Percentiles rank a stretch among this genome's conserved stretches.
These are phyloP conservation scores for Gomphus sp. DNA, from an alignment of 1,284 basidiomycete genomes.

Conservation along the genomic window DNA sequence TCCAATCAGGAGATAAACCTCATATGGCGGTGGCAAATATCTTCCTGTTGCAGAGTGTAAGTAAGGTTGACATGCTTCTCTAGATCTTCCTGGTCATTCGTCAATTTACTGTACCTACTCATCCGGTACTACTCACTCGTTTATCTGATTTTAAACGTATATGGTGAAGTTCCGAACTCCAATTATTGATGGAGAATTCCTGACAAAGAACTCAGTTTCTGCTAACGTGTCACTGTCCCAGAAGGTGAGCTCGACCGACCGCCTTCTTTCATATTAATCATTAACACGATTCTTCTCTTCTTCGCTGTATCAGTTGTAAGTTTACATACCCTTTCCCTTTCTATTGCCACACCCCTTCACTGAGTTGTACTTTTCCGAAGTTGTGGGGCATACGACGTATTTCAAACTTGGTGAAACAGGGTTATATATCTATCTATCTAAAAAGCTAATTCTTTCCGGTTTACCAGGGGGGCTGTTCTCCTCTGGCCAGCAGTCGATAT, in stretches of 20 bases:
- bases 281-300: background rate
- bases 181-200: background rate
- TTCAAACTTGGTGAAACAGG: background rate
- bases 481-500: background rate
- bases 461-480: background rate
- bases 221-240: background rate
- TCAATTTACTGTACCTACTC: background rate
- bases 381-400: background rate
- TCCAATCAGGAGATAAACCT: background rate
- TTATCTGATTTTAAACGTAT: background rate
- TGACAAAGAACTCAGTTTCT: background rate
- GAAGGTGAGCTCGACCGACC: background rate
- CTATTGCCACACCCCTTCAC: background rate
- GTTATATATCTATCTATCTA: too few species aligned
- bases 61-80: background rate
- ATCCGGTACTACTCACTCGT: background rate
- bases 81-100: background rate
- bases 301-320: background rate
- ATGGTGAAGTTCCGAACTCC: background rate
- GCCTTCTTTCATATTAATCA: background rate
- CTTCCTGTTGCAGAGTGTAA: background rate
- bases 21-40: background rate
- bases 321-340: background rate
- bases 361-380: background rate
- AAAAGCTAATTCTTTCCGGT: background rate